Evolutionary conservation across 2,329 filamentous ascomycete species (phyloP).

Genomic region (Xylaria sp.): DNA sequence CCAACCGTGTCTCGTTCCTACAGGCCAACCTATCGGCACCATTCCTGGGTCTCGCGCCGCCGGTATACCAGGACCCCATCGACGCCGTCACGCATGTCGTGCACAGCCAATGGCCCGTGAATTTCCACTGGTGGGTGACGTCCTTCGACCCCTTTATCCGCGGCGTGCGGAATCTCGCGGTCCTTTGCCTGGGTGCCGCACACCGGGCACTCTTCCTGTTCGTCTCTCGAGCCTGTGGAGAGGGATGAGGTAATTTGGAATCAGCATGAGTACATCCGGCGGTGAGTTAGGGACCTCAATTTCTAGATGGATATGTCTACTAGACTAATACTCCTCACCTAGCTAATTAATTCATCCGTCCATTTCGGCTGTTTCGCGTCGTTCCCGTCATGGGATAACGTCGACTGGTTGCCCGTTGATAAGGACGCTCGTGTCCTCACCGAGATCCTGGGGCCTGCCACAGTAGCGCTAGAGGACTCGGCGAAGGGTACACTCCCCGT

Average conservation of each 20-base stretch:
- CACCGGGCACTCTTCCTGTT: neutral
- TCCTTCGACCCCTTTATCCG: constrained; percentile 46
- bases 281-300: constrained; percentile 10
- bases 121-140: constrained; percentile 47
- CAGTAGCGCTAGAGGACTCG: neutral
- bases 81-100: constrained; percentile 3
- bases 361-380: constrained; percentile 15
- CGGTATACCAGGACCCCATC: constrained; percentile 13
- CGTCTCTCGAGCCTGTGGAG: constrained; percentile 8
- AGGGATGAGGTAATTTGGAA: constrained; percentile 23
- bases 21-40: constrained; percentile 28
- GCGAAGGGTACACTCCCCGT: neutral
- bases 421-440: constrained; percentile 3
- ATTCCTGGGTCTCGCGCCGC: constrained; percentile 20
- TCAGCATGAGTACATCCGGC: constrained; percentile 21
- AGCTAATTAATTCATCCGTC: constrained; percentile 22
- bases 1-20: constrained; percentile 27
- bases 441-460: constrained; percentile 10
- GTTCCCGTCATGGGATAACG: constrained; percentile 14
- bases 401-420: constrained; percentile 24
- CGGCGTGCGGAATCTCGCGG: constrained; percentile 13
- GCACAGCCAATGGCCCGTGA: constrained; percentile 56
- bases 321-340: neutral
- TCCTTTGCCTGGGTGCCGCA: neutral
- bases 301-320: neutral